Conservation (phyloP, 306 rosid species). For the Vachellia pachyceras region DNA sequence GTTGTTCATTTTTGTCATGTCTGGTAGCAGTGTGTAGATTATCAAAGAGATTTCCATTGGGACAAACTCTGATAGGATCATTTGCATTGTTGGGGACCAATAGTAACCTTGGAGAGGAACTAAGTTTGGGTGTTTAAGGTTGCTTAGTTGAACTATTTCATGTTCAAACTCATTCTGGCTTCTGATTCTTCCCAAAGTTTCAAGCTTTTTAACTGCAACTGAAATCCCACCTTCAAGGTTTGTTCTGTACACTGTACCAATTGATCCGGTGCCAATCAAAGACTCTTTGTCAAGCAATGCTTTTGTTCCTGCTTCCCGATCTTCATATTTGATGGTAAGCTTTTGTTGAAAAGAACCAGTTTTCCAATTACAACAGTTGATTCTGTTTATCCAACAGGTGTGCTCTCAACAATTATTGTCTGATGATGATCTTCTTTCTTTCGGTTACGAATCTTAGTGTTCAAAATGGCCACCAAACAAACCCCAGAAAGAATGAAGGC, state of each 20-base stretch:
- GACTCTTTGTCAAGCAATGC: slow-evolving; percentile 75
- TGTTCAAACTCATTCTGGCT: slow-evolving; percentile 76
- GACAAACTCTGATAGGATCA: slow-evolving; percentile 68
- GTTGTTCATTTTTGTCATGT: slow-evolving; percentile 41
- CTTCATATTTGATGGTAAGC: slow-evolving; percentile 93
- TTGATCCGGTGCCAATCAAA: slow-evolving; percentile 67
- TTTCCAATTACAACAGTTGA: slow-evolving; percentile 86
- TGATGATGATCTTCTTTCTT: slow-evolving; percentile 52
- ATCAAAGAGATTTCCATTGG: slow-evolving; percentile 63
- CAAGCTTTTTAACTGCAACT: slow-evolving; percentile 75
- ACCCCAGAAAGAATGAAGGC: slow-evolving; percentile 83
- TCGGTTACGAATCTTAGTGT: slow-evolving; percentile 59
- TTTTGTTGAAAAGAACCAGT: slow-evolving; percentile 93
- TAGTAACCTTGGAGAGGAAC: slow-evolving; percentile 77
- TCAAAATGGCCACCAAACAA: slow-evolving; percentile 81
- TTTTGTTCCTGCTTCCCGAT: slow-evolving; percentile 96
- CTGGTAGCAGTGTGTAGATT: slow-evolving; percentile 60
- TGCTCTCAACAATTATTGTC: slow-evolving; percentile 77
- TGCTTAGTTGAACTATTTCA: slow-evolving; percentile 65
- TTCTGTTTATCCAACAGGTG: slow-evolving; percentile 79
- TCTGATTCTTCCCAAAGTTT: slow-evolving; percentile 68
- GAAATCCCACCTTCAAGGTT: slow-evolving; percentile 63
- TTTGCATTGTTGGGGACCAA: slow-evolving; percentile 77
- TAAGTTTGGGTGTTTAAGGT: slow-evolving; percentile 60
- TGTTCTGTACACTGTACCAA: slow-evolving; percentile 68